A percentile compares a stretch with the other conserved stretches of the same genome.
Conservation (phyloP, 805 yeast species). For the Ogataea parapolymorpha region DNA sequence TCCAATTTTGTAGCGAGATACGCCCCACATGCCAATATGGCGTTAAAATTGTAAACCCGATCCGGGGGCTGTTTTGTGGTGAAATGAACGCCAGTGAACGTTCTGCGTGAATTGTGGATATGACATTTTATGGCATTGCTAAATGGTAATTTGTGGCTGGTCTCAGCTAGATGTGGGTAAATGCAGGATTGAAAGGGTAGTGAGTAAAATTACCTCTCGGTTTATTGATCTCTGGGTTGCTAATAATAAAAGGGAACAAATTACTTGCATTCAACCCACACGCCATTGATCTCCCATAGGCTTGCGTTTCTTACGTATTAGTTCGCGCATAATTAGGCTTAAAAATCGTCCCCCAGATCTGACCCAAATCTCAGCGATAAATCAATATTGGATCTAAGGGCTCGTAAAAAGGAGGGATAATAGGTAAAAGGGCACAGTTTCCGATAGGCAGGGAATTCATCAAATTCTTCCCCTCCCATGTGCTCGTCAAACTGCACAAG, state of each 20-base stretch:
- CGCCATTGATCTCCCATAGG: neutral
- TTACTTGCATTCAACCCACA: slow-evolving; percentile 5
- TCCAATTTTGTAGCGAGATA: neutral
- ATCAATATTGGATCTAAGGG: too few relatives aligned
- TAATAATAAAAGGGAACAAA: slow-evolving; percentile 4
- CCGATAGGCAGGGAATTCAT: too few relatives aligned
- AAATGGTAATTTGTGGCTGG: neutral
- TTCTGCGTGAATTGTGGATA: neutral
- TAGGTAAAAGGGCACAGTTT: too few relatives aligned
- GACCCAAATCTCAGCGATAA: neutral
- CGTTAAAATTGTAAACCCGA: neutral
- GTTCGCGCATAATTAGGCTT: neutral
- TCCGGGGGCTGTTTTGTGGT: neutral
- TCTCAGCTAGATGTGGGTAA: neutral
- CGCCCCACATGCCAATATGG: neutral
- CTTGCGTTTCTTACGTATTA: neutral
- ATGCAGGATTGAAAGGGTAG: neutral
- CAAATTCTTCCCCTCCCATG: too few relatives aligned
- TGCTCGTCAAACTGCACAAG: too few relatives aligned
- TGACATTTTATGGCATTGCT: neutral
- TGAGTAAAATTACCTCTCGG: neutral
- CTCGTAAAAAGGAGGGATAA: too few relatives aligned
- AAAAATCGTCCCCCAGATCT: neutral
- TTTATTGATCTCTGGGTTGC: slow-evolving; percentile 1
- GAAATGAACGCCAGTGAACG: neutral